Evolutionary conservation across 345 rosid genomes (phyloP).

Genomic region (Cardamine occulta): DNA sequence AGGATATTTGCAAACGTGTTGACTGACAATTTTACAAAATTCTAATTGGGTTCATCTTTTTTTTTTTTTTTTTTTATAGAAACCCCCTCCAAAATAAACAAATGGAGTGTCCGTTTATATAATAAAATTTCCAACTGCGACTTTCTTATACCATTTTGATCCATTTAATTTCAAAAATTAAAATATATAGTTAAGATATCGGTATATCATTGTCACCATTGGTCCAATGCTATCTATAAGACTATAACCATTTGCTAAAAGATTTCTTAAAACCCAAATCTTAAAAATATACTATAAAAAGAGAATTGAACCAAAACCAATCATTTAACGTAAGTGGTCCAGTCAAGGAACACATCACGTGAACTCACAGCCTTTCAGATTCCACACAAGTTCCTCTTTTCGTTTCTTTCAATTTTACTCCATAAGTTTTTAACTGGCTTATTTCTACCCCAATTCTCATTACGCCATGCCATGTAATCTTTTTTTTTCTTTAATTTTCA

Average conservation of each 20-base stretch:
- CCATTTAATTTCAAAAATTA: neutral
- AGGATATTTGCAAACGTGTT: neutral
- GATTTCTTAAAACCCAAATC: conserved; percentile 6
- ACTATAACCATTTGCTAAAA: conserved; percentile 27
- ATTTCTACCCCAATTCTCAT: neutral
- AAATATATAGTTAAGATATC: neutral
- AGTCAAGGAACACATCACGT: conserved; percentile 61
- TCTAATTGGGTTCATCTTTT: neutral
- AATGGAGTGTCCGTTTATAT: neutral
- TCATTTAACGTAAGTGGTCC: conserved; percentile 58
- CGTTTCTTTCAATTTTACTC: conserved; percentile 15
- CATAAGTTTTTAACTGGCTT: neutral
- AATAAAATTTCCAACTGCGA: neutral
- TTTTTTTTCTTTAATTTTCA: neutral
- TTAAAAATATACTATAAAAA: neutral
- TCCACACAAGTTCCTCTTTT: conserved; percentile 25
- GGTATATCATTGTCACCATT: neutral
- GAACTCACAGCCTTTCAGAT: conserved; percentile 52
- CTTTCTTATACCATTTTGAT: neutral
- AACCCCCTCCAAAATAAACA: neutral
- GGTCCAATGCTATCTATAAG: conserved; percentile 2
- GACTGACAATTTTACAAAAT: neutral
- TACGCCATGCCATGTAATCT: neutral
- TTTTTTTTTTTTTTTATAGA: no score
- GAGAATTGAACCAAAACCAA: conserved; percentile 37